Evolutionary conservation across 371 early-diverging fungal genomes (phyloP).

Genomic region (Saksenaea oblongispora): DNA sequence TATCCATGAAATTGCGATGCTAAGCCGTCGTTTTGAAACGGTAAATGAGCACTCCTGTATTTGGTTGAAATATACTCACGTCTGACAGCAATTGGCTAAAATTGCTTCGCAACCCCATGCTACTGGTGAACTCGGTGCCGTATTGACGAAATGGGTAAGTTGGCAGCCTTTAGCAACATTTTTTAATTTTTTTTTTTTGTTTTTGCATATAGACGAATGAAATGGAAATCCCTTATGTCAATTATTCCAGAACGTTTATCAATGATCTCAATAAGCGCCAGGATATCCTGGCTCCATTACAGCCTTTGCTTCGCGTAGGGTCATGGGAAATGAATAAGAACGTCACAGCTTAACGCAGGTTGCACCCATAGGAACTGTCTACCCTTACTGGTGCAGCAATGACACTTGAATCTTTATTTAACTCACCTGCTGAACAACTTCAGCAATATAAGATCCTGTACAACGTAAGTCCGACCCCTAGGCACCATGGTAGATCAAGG

Average conservation of each 20-base stretch:
- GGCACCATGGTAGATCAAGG: constrained; percentile 2
- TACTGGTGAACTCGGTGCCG: constrained; percentile 39
- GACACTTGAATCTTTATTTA: constrained; percentile 45
- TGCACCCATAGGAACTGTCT: constrained; percentile 26
- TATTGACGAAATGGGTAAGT: constrained; percentile 53
- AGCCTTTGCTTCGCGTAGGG: constrained; percentile 23
- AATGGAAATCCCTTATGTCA: constrained; percentile 54
- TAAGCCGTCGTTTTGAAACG: constrained; percentile 44
- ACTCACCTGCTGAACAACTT: constrained; percentile 47
- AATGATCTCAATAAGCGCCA: constrained; percentile 35
- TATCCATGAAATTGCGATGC: constrained; percentile 39
- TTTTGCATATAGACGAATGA: constrained; percentile 40
- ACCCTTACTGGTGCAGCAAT: constrained; percentile 23
- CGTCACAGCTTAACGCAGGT: background rate
- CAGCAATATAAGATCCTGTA: constrained; percentile 54
- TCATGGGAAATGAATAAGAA: background rate
- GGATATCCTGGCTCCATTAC: constrained; percentile 37
- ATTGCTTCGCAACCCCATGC: constrained; percentile 34
- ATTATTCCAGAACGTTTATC: constrained; percentile 42
- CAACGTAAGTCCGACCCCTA: constrained; percentile 28
- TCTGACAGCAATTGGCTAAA: constrained; percentile 29
- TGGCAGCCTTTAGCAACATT: background rate
- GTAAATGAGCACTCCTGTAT: constrained; percentile 24
- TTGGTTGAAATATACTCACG: background rate
- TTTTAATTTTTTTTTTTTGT: background rate